Conservation (phyloP, 768 basidiomycete genomes). For the Lentinula aciculospora region DNA sequence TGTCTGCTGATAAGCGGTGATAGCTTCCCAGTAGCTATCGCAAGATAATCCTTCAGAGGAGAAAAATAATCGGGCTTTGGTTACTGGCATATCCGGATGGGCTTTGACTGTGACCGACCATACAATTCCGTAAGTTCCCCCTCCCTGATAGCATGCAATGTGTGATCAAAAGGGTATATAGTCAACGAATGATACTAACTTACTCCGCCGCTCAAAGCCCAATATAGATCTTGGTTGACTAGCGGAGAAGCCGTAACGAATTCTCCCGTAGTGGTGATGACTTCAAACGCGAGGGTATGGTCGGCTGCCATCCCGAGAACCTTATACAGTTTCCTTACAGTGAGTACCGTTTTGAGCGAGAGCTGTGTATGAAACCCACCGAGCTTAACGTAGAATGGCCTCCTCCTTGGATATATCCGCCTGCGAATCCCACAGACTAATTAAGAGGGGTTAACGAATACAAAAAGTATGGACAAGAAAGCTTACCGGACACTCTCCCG, state of each 20-base stretch:
- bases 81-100: constrained; percentile 5
- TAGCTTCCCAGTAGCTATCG: constrained; percentile 7
- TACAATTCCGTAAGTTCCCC: constrained; percentile 6
- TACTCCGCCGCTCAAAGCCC: constrained; percentile 28
- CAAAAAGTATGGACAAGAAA: background rate
- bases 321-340: background rate
- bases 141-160: background rate
- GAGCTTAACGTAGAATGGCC: constrained; percentile 13
- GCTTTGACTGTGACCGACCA: constrained; percentile 6
- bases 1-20: constrained; percentile 3
- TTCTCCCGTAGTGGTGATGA: constrained; percentile 34
- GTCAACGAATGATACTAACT: background rate
- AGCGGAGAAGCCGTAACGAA: constrained; percentile 23
- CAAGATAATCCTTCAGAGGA: background rate
- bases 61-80: background rate
- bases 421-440: constrained; percentile 28
- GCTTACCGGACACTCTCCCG: constrained; percentile 10
- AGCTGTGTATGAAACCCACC: background rate
- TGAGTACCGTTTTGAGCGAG: background rate
- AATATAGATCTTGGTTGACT: constrained; percentile 33
- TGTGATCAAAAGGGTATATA: background rate
- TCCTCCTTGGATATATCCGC: constrained; percentile 26
- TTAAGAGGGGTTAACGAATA: background rate
- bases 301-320: constrained; percentile 15
- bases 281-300: constrained; percentile 26